Percentiles rank a stretch among this genome's conserved stretches.
phyloP scores from a whole-genome alignment of 2,329 filamentous ascomycete species.

The Trichoderma sp. region DNA sequence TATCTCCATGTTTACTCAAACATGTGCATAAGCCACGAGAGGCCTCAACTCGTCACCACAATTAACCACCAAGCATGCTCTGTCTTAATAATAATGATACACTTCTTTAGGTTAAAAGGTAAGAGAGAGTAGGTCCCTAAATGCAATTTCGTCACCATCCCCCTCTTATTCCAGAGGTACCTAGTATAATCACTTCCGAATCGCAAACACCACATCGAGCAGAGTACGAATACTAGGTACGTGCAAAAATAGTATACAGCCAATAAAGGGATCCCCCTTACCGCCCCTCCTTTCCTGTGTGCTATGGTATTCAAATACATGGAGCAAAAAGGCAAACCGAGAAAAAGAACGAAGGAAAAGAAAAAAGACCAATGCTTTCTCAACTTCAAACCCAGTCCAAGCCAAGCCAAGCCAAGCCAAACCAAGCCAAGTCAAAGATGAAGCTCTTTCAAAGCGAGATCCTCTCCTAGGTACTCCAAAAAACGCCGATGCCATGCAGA shows the following conservation, averaged over 20 bases:
- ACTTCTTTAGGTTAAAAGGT: background rate
- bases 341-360: background rate
- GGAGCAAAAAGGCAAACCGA: conserved; percentile 2
- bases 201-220: background rate
- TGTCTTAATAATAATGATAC: background rate
- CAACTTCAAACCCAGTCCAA: background rate
- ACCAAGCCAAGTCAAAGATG: background rate
- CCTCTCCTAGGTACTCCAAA: background rate
- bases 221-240: background rate
- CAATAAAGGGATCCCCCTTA: background rate
- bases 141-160: background rate
- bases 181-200: background rate
- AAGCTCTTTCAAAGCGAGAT: background rate
- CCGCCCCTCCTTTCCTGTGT: background rate
- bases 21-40: background rate
- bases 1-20: background rate
- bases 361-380: background rate
- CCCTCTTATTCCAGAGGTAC: background rate
- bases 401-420: background rate
- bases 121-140: background rate
- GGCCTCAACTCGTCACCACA: background rate
- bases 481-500: conserved; percentile 30
- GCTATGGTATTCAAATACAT: conserved; percentile 24
- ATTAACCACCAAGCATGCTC: background rate
- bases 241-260: conserved; percentile 19